Base-by-base conservation (phyloP, 331 rosid species). In the Malus hybrid region DNA sequence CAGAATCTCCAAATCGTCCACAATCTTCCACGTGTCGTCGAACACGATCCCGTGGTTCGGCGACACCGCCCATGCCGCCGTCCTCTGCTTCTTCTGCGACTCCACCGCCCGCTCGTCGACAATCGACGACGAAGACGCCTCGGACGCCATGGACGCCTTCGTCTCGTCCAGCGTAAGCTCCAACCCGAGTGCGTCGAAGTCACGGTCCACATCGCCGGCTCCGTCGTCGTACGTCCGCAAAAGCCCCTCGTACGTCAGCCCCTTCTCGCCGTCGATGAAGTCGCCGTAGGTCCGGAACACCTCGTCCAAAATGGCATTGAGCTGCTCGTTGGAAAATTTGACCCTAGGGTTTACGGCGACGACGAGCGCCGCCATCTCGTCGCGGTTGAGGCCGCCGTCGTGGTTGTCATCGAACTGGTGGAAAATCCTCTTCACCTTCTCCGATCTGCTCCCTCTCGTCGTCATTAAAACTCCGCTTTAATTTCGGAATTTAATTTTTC, bases 261-360 rank as follows among this genome's bases (percentile, higher is more conserved):
- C 89, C 55, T 83, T 83, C 12, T 83, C 87, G 42, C 80, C 81
- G 67, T 83, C 83, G 33, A 86, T 86, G 68, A 86, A 86, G 57
- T 86, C 85, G 31, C 83, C 81, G 62, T 86, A 86, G 33, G 89
- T 83, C 6, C 85, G 85, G n/a, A 86, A 86, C 39, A 86, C 89
- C 84, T 86, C 87, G 59, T 86, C 89, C 31, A 86, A 77, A 80
- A 86, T 86, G 67, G 89, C 89, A 83, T 78, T 86, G 89, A 86
- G 77, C 82, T 86, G 87, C 74, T 86, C 89, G 54, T 86, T 80
- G 78, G 83, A 77, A 72, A 86, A 86, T 71, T 86, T 86, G 28
- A 83, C 89, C 80, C 89, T 86, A 71, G 89, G 89, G 83, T 86
- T 86, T 24, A 86, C 89, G 16, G 89, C 89, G 5, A 86, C 89